Percentiles rank a stretch among this genome's conserved stretches.
Evolutionary conservation across 441 rosid species (phyloP).

Genomic region (Populus hybrid): DNA sequence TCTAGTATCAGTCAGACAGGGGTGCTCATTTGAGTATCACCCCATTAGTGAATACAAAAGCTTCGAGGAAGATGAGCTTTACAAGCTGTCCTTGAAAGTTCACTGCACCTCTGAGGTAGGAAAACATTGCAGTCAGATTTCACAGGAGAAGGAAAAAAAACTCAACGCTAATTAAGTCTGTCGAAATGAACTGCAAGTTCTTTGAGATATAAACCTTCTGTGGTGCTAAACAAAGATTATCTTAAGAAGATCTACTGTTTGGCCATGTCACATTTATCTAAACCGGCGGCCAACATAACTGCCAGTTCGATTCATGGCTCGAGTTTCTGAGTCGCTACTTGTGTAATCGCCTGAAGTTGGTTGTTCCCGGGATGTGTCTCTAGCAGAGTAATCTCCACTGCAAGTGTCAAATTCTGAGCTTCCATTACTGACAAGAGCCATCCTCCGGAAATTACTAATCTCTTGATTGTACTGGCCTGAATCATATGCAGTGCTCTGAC

Average conservation of each 20-base stretch:
- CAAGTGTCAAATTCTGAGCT: slow-evolving; percentile 38
- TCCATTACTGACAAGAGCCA: slow-evolving; percentile 48
- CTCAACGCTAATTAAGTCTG: slow-evolving; percentile 3
- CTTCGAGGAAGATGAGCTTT: slow-evolving; percentile 3
- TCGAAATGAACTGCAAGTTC: slow-evolving; percentile 9
- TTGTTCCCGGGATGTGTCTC: slow-evolving; percentile 18
- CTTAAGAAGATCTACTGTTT: neutral
- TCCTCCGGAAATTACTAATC: slow-evolving; percentile 56
- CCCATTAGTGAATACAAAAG: slow-evolving; percentile 4
- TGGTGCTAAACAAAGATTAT: neutral
- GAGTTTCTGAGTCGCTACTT: slow-evolving; percentile 44
- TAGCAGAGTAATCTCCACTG: slow-evolving; percentile 50
- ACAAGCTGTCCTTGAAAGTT: slow-evolving; percentile 9
- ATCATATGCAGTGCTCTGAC: slow-evolving; percentile 71
- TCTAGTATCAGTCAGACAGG: slow-evolving; percentile 1
- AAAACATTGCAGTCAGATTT: slow-evolving; percentile 14
- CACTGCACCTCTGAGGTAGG: slow-evolving; percentile 7
- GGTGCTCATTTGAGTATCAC: neutral
- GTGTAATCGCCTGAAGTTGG: slow-evolving; percentile 35
- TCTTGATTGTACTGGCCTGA: slow-evolving; percentile 72
- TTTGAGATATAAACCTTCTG: slow-evolving; percentile 2
- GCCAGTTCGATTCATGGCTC: slow-evolving; percentile 30
- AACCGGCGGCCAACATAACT: slow-evolving; percentile 13
- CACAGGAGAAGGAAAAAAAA: slow-evolving; percentile 8
- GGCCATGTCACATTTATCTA: slow-evolving; percentile 15